A percentile compares a stretch with the other conserved stretches of the same genome.
Conservation (phyloP, 257 asterid species). For the Thymus quinquecostatus region DNA sequence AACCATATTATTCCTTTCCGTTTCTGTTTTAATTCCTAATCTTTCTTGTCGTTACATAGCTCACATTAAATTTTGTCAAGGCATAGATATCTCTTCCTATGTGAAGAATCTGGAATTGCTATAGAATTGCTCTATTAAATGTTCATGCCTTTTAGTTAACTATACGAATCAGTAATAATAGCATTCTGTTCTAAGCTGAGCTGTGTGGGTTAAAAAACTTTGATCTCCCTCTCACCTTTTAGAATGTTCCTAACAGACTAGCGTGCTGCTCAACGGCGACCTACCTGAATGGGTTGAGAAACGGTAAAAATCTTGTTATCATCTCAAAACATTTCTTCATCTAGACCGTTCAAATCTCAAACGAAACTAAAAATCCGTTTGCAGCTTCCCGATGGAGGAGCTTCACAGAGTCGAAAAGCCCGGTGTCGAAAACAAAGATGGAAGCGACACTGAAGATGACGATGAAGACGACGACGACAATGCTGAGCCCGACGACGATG, state of each 20-base stretch:
- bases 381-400: conserved; percentile 67
- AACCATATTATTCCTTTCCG: not conserved
- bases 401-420: conserved; percentile 48
- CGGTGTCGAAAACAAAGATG: conserved; percentile 62
- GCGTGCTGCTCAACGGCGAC: conserved; percentile 46
- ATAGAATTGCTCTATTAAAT: not conserved
- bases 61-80: not conserved
- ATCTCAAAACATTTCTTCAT: not conserved
- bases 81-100: not conserved
- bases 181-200: not conserved
- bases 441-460: conserved; percentile 72
- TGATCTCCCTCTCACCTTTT: not conserved
- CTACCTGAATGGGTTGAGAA: conserved; percentile 41
- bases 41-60: not conserved
- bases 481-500: conserved; percentile 68
- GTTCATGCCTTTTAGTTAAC: not conserved
- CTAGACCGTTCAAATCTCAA: not conserved
- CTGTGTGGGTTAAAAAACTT: not conserved
- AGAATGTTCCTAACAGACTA: conserved; percentile 47
- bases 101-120: not conserved
- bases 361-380: conserved; percentile 1
- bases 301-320: conserved; percentile 44
- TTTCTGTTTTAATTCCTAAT: conserved; percentile 4
- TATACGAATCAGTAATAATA: not conserved
- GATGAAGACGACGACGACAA: conserved; percentile 64